phyloP scores from a whole-genome alignment of 1,284 basidiomycete species.

The Hymenochaete sp. region DNA sequence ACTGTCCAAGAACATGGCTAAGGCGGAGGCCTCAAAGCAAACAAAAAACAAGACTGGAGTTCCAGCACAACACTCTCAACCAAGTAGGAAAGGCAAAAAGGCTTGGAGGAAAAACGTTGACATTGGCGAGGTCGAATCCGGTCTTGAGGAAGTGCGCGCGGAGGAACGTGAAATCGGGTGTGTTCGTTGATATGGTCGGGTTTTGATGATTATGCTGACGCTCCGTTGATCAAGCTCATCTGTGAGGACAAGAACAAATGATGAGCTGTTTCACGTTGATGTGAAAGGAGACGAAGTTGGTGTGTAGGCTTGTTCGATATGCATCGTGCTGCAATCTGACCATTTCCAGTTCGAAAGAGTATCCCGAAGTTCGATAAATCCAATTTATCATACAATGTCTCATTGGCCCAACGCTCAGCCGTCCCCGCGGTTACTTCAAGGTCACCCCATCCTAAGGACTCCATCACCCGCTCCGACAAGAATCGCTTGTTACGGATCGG shows the following conservation, averaged over 20 bases:
- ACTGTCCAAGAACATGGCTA: too few species aligned
- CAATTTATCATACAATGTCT: slow-evolving; percentile 69
- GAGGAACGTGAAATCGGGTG: slow-evolving; percentile 78
- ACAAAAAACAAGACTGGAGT: slow-evolving; percentile 12
- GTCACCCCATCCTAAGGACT: slow-evolving; percentile 18
- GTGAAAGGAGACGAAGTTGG: slow-evolving; percentile 70
- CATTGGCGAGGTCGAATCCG: slow-evolving; percentile 65
- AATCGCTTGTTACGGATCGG: slow-evolving; percentile 66
- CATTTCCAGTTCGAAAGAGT: slow-evolving; percentile 42
- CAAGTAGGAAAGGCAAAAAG: slow-evolving; percentile 81
- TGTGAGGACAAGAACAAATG: slow-evolving; percentile 56
- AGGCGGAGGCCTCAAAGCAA: slow-evolving; percentile 3
- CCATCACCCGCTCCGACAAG: slow-evolving; percentile 60
- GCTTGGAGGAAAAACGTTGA: slow-evolving; percentile 93
- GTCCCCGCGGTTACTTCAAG: slow-evolving; percentile 72
- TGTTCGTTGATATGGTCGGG: slow-evolving; percentile 21
- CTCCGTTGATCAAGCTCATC: slow-evolving; percentile 35
- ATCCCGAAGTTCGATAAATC: slow-evolving; percentile 46
- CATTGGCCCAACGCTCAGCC: slow-evolving; percentile 77
- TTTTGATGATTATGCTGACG: slow-evolving; percentile 2
- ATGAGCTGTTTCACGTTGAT: slow-evolving; percentile 74
- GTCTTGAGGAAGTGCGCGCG: slow-evolving; percentile 61
- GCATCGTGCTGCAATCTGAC: slow-evolving; percentile 1
- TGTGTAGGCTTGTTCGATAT: slow-evolving; percentile 28
- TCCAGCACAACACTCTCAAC: slow-evolving; percentile 62